Evolutionary conservation across 495 filamentous ascomycete genomes (phyloP).

Genomic region (Elasticomyces elasticus): DNA sequence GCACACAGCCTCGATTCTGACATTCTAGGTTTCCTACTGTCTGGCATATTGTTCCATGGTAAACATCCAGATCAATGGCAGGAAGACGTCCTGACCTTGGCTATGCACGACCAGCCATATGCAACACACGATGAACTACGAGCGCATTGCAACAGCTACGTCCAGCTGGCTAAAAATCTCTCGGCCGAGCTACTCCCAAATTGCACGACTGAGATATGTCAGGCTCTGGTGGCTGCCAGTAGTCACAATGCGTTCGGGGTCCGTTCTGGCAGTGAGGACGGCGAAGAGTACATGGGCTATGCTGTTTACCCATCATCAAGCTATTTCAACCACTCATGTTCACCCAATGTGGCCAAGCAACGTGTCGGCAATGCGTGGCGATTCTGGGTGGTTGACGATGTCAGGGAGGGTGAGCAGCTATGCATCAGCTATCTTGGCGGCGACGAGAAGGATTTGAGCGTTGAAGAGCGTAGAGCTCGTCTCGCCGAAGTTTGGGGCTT

Average conservation of each 20-base stretch:
- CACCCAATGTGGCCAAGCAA: conserved; percentile 30
- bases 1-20: conserved; percentile 22
- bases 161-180: conserved; percentile 26
- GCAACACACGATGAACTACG: conserved; percentile 20
- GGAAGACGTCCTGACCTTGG: conserved; percentile 15
- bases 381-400: conserved; percentile 22
- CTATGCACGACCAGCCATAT: conserved; percentile 25
- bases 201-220: conserved; percentile 21
- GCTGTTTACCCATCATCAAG: conserved; percentile 29
- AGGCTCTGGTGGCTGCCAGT: conserved; percentile 19
- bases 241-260: conserved; percentile 33
- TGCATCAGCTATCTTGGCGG: conserved; percentile 35
- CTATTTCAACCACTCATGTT: conserved; percentile 34
- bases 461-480: conserved; percentile 21
- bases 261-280: conserved; percentile 28
- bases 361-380: conserved; percentile 28
- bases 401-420: conserved; percentile 28
- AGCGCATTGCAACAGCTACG: conserved; percentile 24
- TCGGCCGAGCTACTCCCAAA: conserved; percentile 19
- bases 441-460: conserved; percentile 27
- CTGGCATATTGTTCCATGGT: conserved; percentile 21
- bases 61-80: conserved; percentile 8
- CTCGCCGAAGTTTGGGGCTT: conserved; percentile 31
- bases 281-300: conserved; percentile 33
- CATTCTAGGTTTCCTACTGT: conserved; percentile 23